Evolutionary conservation across 2,329 filamentous ascomycete species (phyloP).

Genomic region (Tolypocladium paradoxum): DNA sequence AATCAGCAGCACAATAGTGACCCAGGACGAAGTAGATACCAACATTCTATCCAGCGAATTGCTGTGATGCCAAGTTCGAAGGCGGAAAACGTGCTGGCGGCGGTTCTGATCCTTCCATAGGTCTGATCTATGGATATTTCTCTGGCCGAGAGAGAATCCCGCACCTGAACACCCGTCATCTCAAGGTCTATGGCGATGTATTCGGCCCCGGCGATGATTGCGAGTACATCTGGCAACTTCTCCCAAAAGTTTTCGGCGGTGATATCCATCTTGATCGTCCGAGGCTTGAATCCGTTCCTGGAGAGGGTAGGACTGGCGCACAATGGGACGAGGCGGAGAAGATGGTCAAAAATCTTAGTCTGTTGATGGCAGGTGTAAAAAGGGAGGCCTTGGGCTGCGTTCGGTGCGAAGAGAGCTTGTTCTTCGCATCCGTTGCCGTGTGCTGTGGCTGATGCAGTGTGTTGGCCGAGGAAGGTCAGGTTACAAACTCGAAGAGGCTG

Average conservation of each 20-base stretch:
- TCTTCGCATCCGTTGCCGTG: too few relatives aligned
- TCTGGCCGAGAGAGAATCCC: background rate
- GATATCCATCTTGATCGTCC: conserved; percentile 8
- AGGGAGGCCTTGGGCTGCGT: too few relatives aligned
- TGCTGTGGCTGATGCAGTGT: too few relatives aligned
- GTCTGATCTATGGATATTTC: conserved; percentile 7
- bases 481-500: too few relatives aligned
- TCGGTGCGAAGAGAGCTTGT: too few relatives aligned
- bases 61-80: conserved; percentile 27
- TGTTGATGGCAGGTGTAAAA: too few relatives aligned
- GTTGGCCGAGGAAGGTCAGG: too few relatives aligned
- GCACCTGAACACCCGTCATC: conserved; percentile 21
- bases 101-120: conserved; percentile 17
- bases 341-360: too few relatives aligned
- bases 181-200: conserved; percentile 26
- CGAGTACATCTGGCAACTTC: conserved; percentile 17
- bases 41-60: conserved; percentile 3
- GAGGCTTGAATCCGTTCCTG: too few relatives aligned
- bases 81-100: conserved; percentile 19
- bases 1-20: background rate
- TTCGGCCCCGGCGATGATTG: conserved; percentile 15
- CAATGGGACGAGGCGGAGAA: too few relatives aligned
- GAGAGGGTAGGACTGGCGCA: too few relatives aligned
- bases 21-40: background rate
- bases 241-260: conserved; percentile 8